A percentile compares a stretch with the other conserved stretches of the same genome.
These are phyloP conservation scores for Gossypium rotundifolium DNA, from an alignment of 345 rosid species.

Conservation along the genomic window DNA sequence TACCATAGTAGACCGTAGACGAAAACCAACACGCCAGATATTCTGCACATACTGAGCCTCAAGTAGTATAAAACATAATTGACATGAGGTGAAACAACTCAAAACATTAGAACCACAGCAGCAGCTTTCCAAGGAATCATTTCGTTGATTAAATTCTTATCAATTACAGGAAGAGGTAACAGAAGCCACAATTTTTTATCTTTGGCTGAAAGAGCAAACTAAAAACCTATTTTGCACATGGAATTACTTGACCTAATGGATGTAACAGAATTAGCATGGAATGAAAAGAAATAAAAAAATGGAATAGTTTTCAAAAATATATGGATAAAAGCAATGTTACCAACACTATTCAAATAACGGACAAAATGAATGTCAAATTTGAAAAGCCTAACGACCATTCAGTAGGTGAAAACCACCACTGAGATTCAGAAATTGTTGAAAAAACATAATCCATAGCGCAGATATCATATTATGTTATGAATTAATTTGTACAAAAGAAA, in stretches of 20 bases:
- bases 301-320: background rate
- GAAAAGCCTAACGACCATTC: background rate
- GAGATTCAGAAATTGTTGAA: background rate
- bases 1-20: constrained; percentile 92
- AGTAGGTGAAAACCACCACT: background rate
- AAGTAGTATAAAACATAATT: constrained; percentile 66
- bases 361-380: background rate
- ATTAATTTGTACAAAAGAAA: background rate
- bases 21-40: constrained; percentile 84
- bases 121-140: background rate
- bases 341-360: background rate
- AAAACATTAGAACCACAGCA: constrained; percentile 9
- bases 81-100: constrained; percentile 18
- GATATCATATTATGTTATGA: background rate
- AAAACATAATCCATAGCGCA: background rate
- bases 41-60: constrained; percentile 80
- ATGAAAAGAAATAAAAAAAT: background rate
- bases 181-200: no score
- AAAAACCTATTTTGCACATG: background rate
- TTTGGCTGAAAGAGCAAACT: background rate
- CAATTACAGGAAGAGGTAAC: no score
- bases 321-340: background rate
- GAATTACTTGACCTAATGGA: background rate
- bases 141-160: background rate
- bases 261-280: background rate